These are phyloP conservation scores for Trametes versicolor DNA, from an alignment of 1,284 basidiomycete genomes.

Conservation along the genomic window DNA sequence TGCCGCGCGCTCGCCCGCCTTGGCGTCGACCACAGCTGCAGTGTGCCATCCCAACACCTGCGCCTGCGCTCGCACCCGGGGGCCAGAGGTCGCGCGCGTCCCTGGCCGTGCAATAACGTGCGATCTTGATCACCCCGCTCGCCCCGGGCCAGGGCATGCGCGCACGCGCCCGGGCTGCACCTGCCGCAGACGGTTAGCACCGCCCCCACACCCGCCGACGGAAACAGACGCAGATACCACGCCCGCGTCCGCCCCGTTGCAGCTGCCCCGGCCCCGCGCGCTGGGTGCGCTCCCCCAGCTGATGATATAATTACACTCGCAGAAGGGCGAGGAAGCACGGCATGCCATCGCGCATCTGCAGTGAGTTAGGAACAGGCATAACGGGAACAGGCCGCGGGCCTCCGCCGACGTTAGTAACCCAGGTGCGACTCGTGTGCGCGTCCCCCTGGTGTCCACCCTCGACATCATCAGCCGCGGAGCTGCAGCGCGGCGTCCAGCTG, in stretches of 20 bases:
- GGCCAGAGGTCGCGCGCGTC: too few species aligned
- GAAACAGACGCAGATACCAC: background rate
- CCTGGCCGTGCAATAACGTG: background rate
- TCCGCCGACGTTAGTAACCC: background rate
- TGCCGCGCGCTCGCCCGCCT: too few species aligned
- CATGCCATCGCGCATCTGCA: too few species aligned
- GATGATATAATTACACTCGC: background rate
- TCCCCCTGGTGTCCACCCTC: background rate
- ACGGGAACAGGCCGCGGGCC: too few species aligned
- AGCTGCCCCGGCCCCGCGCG: slow-evolving; percentile 1
- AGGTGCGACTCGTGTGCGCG: background rate
- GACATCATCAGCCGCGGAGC: slow-evolving; percentile 7
- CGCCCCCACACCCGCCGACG: slow-evolving; percentile 25
- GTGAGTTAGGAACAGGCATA: too few species aligned
- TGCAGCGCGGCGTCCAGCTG: slow-evolving; percentile 1
- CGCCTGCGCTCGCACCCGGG: too few species aligned
- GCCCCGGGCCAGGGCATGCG: background rate
- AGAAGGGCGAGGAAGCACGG: background rate
- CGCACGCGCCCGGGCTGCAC: slow-evolving; percentile 14
- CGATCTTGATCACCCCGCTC: slow-evolving; percentile 8
- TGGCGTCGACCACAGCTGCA: too few species aligned
- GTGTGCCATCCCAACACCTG: too few species aligned
- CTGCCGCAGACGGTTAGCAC: slow-evolving; percentile 30
- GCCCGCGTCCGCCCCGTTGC: background rate
- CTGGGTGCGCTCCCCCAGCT: too few species aligned